Evolutionary conservation across 2,329 filamentous ascomycete species (phyloP).

Genomic region (Verticillium isaacii): DNA sequence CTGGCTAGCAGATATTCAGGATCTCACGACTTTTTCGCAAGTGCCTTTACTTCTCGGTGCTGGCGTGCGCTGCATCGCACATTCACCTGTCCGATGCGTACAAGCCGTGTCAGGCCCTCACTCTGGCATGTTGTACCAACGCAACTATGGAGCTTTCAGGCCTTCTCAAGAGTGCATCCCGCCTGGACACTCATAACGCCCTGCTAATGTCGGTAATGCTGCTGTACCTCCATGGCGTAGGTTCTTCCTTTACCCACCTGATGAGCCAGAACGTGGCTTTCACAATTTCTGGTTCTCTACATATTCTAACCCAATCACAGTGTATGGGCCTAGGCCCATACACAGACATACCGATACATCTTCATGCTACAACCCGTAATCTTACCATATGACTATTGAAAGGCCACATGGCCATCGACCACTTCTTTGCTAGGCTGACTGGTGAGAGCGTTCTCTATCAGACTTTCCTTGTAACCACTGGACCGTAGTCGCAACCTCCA

Average conservation of each 20-base stretch:
- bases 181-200: constrained; percentile 15
- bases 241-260: not conserved
- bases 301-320: constrained; percentile 2
- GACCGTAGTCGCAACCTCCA: constrained; percentile 14
- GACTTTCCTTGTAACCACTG: constrained; percentile 14
- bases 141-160: constrained; percentile 13
- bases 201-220: constrained; percentile 20
- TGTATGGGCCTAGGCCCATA: constrained; percentile 15
- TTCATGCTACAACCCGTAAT: constrained; percentile 16
- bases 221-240: constrained; percentile 19
- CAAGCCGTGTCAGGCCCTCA: constrained; percentile 14
- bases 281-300: not conserved
- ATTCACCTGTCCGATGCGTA: constrained; percentile 14
- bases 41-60: constrained; percentile 21
- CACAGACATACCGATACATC: constrained; percentile 14
- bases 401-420: constrained; percentile 4
- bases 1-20: constrained; percentile 22
- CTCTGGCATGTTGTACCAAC: constrained; percentile 16
- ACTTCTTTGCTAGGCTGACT: constrained; percentile 15
- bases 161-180: constrained; percentile 7
- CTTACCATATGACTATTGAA: constrained; percentile 10
- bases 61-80: constrained; percentile 20
- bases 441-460: constrained; percentile 19
- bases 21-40: constrained; percentile 20
- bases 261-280: not conserved